Evolutionary conservation across 2,329 filamentous ascomycete genomes (phyloP), one percentile per base, ranked within the genome.

Genomic region (Alternaria infectoria): DNA sequence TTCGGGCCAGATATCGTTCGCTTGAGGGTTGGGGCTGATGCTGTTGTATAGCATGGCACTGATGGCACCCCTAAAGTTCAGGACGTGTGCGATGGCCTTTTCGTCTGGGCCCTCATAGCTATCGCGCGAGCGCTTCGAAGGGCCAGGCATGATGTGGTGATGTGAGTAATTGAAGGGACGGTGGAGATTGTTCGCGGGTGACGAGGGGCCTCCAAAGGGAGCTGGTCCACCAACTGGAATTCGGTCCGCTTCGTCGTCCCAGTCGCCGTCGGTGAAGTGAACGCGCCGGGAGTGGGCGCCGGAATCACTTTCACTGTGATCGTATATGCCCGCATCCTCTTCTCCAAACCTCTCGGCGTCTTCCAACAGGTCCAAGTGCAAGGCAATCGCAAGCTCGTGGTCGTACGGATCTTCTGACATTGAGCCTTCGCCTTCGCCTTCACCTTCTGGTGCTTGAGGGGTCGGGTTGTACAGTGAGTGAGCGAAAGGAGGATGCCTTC

Each of bases 1-100:
- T 10, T 73, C 62, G 8, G 78, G 78, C 77, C 78, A 80, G 5
- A 80, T 71, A 47, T 80, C 78, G 51, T 77, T 80, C 6, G 75
- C 76, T 13, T 66, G 25, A 6, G 73, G 64, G 19, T 73, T 64
- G 25, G 72, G 65, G 15, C 43, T 44, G 15, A 57, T 44, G 10
- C 54, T 67, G 23, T 63, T 62, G 51, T 77, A 78, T 21, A 69
- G 36, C 43, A 79, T 58, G 13, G 71, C 62, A 44, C 74, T 71
- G 12, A 73, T 63, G 4, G 76, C 77, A 15, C 66, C 71, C 36
- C 67, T 67, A 11, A 32, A 67, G 8, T 58, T 61, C 23, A 79
- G 55, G 4, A 57, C 58, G 9, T 32, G 52, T 12, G 58, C 52
- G 13, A 71, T 54, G 21, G 69, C 67, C 19, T 63, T 69, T 3